Base-by-base conservation (phyloP, 2,329 filamentous ascomycete species). In the Phialemonium atrogriseum region DNA sequence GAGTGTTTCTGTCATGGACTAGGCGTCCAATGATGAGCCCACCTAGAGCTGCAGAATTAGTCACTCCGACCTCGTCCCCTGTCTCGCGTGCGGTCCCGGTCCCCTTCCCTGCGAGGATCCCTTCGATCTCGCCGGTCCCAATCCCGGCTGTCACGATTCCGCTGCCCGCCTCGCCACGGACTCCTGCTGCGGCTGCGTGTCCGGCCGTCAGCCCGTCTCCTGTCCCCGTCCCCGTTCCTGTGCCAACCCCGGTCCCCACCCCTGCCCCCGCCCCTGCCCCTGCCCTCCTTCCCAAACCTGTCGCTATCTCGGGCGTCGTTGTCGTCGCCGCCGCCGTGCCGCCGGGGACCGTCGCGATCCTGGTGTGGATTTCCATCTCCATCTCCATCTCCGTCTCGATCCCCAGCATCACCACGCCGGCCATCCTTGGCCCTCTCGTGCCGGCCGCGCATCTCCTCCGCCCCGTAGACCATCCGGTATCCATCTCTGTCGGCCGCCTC, bases 391-490 rank as follows among this genome's bases (percentile, higher is more conserved):
- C 18, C 30, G 10, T 28, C 32, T 25, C 19, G 13, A 35, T 32
- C 47, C 36, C 36, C 44, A 41, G 34, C 48, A 42, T 32, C 35
- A 13, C 28, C 25, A n/a, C 18, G 23, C 14, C 15, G 26, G 5
- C 31, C 25, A n/a, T 53, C 51, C 4, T 51, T 54, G 22, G 61
- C 57, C 23, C 55, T 59, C 31, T 61, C 59, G 28, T 70, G 60
- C 16, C 64, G 61, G 15, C 64, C 65, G 30, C 66, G 67, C 56
- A 81, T 68, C 38, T 84, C 79, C 32, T 81, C 73, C 33, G 81
- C 77, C 38, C 85, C 81, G 51, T 93, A 84, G 1, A 94, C 78
- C 76, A 93, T 87, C 33, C 74, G 71, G 50, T 93, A 94, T 15
- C 68, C 64, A 31, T 70, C 55, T 7, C 54, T 56, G 3, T 54